These are phyloP conservation scores for Purshia tridentata DNA, from an alignment of 306 rosid genomes.

Conservation along the genomic window DNA sequence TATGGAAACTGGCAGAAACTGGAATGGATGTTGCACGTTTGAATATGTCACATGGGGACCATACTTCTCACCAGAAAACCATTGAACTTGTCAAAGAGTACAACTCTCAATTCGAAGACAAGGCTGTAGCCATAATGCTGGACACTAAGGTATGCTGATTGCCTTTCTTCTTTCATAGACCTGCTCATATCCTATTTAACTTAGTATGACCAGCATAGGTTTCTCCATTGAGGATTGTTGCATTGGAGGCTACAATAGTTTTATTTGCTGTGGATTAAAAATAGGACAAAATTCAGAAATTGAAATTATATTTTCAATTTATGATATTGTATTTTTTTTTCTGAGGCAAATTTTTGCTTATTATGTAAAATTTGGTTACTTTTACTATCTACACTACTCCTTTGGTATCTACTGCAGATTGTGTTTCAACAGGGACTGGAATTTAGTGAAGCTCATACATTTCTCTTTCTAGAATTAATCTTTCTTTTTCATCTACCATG, in stretches of 20 bases:
- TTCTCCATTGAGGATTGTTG: neutral
- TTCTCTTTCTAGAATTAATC: neutral
- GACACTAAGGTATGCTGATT: conserved; percentile 75
- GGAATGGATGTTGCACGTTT: conserved; percentile 96
- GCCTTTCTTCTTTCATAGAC: neutral
- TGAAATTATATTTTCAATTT: neutral
- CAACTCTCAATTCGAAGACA: conserved; percentile 72
- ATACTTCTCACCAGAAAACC: conserved; percentile 80
- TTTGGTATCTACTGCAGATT: neutral
- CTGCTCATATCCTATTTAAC: neutral
- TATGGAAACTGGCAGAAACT: conserved; percentile 75
- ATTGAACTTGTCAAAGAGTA: conserved; percentile 78
- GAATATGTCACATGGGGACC: conserved; percentile 97
- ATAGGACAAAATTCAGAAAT: neutral
- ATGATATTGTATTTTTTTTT: neutral
- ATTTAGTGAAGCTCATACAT: neutral
- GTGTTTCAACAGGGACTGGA: neutral
- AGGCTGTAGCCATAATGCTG: conserved; percentile 86
- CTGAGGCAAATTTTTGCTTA: conserved; percentile 5
- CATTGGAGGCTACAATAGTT: neutral
- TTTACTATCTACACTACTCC: neutral
- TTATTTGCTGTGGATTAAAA: neutral
- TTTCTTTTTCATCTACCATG: neutral
- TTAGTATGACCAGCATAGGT: neutral
- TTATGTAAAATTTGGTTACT: neutral